phyloP scores from a whole-genome alignment of 768 basidiomycete genomes.

The Termitomyces heimii region DNA sequence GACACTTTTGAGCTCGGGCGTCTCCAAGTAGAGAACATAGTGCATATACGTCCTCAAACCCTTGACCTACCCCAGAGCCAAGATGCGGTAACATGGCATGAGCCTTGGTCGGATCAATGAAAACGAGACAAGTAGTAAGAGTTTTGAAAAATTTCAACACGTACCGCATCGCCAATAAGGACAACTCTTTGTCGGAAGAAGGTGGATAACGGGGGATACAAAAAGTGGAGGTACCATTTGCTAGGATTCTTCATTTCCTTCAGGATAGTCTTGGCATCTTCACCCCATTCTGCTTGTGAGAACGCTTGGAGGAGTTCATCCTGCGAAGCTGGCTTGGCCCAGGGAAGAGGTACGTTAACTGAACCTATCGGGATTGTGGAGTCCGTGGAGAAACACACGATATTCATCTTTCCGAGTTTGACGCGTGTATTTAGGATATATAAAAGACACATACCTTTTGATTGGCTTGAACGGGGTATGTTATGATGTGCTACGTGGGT shows the following conservation, averaged over 20 bases:
- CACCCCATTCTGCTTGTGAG: conserved; percentile 35
- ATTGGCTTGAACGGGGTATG: conserved; percentile 40
- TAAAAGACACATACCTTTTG: conserved; percentile 25
- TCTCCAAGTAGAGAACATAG: conserved; percentile 41
- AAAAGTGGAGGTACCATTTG: conserved; percentile 47
- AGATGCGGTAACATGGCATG: conserved; percentile 58
- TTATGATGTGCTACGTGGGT: conserved; percentile 41
- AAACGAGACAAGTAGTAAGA: background rate
- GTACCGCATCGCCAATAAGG: conserved; percentile 49
- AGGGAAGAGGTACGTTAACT: conserved; percentile 24
- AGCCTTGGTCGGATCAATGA: conserved; percentile 26
- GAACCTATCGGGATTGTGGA: conserved; percentile 21
- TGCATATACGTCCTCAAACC: conserved; percentile 48
- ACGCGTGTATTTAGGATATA: background rate
- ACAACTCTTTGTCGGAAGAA: conserved; percentile 41
- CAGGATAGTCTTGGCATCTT: conserved; percentile 34
- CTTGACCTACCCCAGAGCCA: conserved; percentile 55
- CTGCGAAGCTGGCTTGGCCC: conserved; percentile 35
- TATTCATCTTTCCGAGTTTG: conserved; percentile 30
- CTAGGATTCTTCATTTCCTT: conserved; percentile 36
- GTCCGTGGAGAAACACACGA: conserved; percentile 37
- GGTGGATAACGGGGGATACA: conserved; percentile 37
- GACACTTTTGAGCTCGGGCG: conserved; percentile 30
- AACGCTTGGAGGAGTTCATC: conserved; percentile 41
- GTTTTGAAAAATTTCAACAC: conserved; percentile 11